Evolutionary conservation across 148 eudicot species (phyloP).

Genomic region (Bassia scoparia): DNA sequence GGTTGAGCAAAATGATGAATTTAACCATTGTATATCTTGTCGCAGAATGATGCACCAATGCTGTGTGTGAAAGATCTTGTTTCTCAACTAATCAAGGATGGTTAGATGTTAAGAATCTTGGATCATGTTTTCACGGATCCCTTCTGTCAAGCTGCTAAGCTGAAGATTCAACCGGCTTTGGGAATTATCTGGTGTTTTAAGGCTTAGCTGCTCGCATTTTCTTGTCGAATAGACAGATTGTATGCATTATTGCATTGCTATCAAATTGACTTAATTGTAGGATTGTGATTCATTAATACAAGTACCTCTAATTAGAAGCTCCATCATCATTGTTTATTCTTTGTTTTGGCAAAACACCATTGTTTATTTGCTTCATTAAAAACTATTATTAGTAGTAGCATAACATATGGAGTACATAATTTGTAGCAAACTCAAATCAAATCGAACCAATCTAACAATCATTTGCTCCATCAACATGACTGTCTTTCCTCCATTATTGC

Average conservation of each 20-base stretch:
- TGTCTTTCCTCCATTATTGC: too few species aligned
- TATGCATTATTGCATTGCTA: too few species aligned
- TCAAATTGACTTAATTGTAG: neutral
- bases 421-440: too few species aligned
- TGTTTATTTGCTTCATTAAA: neutral
- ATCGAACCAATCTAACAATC: too few species aligned
- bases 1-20: neutral
- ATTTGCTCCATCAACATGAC: too few species aligned
- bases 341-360: too few species aligned
- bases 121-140: neutral
- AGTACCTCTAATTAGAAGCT: neutral
- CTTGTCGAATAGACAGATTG: too few species aligned
- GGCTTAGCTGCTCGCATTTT: neutral
- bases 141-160: neutral
- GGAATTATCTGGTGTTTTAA: neutral
- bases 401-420: too few species aligned
- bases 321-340: too few species aligned
- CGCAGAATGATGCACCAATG: conserved; percentile 86
- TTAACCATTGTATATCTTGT: conserved; percentile 2
- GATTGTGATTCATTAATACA: neutral
- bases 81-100: conserved; percentile 53
- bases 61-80: conserved; percentile 69
- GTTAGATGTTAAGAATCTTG: conserved; percentile 8
- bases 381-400: too few species aligned
- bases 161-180: neutral